Conservation (phyloP, 768 basidiomycete species). For the Kwoniella heveanensis region DNA sequence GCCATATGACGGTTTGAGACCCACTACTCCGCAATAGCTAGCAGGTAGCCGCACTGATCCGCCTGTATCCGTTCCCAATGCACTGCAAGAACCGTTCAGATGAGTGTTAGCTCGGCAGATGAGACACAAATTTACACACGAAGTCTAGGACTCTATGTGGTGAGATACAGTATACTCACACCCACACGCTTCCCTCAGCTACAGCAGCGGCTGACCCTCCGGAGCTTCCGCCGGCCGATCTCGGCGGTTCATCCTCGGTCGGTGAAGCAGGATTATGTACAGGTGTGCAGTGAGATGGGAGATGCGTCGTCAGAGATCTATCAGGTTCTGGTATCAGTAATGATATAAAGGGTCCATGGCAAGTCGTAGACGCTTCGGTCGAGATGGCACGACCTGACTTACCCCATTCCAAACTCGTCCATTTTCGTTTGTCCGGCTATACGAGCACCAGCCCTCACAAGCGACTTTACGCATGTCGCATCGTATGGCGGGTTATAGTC, state of each 20-base stretch:
- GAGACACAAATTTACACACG: too few relatives aligned
- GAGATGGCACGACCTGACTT: constrained; percentile 42
- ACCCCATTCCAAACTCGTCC: constrained; percentile 99
- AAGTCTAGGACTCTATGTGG: not conserved
- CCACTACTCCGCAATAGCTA: constrained; percentile 87
- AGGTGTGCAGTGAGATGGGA: constrained; percentile 71
- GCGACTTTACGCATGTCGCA: constrained; percentile 74
- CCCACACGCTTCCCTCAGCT: constrained; percentile 76
- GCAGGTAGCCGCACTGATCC: constrained; percentile 92
- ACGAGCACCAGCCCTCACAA: constrained; percentile 67
- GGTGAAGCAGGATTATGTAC: constrained; percentile 73
- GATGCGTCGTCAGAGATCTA: constrained; percentile 69
- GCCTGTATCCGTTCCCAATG: constrained; percentile 91
- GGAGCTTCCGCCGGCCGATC: constrained; percentile 88
- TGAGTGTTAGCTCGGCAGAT: too few relatives aligned
- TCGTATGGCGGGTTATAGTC: constrained; percentile 79
- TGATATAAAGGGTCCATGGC: too few relatives aligned
- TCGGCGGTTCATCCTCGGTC: constrained; percentile 52
- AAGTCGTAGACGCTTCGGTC: not conserved
- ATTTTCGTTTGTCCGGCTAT: constrained; percentile 89
- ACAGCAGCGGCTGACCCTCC: constrained; percentile 96
- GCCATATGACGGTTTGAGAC: constrained; percentile 93
- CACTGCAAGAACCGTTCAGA: constrained; percentile 60
- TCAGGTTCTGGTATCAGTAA: not conserved
- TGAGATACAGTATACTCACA: constrained; percentile 61